Percentiles rank a stretch among this genome's conserved stretches.
These are phyloP conservation scores for Noccaea caerulescens DNA, from an alignment of 345 rosid species.

Conservation along the genomic window DNA sequence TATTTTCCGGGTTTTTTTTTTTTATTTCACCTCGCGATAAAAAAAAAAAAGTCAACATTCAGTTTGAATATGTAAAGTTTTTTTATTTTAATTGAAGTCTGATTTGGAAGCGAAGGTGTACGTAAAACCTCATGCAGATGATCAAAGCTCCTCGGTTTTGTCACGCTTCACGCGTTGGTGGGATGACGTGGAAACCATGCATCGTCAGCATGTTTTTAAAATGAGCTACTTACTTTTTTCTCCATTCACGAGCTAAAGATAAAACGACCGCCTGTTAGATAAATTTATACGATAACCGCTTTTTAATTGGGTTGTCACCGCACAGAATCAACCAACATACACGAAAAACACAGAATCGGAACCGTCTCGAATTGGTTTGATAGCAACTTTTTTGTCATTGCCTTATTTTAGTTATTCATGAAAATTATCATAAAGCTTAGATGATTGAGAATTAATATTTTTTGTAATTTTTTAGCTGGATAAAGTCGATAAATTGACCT, in stretches of 20 bases:
- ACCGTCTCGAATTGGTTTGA: slow-evolving; percentile 39
- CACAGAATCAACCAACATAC: not conserved
- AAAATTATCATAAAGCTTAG: slow-evolving; percentile 21
- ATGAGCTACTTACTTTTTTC: slow-evolving; percentile 40
- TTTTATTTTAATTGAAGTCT: slow-evolving; percentile 27
- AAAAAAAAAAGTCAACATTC: slow-evolving; percentile 24
- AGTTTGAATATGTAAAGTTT: slow-evolving; percentile 32
- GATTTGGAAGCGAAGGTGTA: slow-evolving; percentile 34
- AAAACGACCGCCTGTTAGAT: slow-evolving; percentile 38
- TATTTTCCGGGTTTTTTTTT: slow-evolving; percentile 20
- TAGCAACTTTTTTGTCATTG: slow-evolving; percentile 16
- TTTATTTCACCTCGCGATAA: slow-evolving; percentile 5
- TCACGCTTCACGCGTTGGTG: slow-evolving; percentile 61
- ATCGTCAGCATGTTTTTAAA: slow-evolving; percentile 49
- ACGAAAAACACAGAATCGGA: slow-evolving; percentile 37
- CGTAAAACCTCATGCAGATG: slow-evolving; percentile 23
- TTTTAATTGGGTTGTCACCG: slow-evolving; percentile 41
- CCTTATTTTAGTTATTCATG: slow-evolving; percentile 2
- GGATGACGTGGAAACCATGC: slow-evolving; percentile 64
- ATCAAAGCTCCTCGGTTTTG: slow-evolving; percentile 41
- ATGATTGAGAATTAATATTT: slow-evolving; percentile 9
- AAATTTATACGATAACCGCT: not conserved
- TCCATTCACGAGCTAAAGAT: slow-evolving; percentile 34
- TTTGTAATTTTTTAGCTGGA: not conserved
- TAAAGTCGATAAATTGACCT: slow-evolving; percentile 22